Base-by-base conservation (phyloP, 2,329 filamentous ascomycete genomes). In the Colletotrichum tropicale region DNA sequence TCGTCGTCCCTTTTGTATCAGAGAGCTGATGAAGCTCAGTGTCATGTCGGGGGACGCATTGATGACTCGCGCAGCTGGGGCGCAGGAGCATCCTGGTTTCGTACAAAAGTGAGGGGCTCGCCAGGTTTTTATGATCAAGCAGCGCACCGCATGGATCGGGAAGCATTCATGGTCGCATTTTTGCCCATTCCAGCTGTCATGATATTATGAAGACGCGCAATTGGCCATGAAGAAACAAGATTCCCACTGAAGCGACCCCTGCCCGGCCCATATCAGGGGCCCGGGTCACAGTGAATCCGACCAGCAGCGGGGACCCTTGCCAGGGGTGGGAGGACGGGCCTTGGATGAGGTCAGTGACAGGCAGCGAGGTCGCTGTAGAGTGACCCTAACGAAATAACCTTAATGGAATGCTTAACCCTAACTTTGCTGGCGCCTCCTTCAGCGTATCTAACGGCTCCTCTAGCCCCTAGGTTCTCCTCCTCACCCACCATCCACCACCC, bases 351-450 rank as follows among this genome's bases (percentile, higher is more conserved):
- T 72, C 62, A 72, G 69, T 72, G 70, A 62, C 62, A 38, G 28
- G 21, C 38, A 8, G 36, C 6, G 15, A 34, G 38, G 36, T n/a
- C 32, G 43, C 32, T 5, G 36, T 8, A 65, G 24, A 36, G 48
- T 36, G 26, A 71, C 38, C 69, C 69, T 43, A 18, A 64, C 21
- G 28, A 72, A 75, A 67, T 67, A 75, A 75, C 72, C 72, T 75
- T 75, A 75, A 75, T 75, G 72, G 72, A 75, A 75, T 75, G 72
- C 72, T 72, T 72, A 75, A 75, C 38, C 38, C 62, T 56, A 75
- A 75, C 69, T 72, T 64, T 67, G 69, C 36, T 55, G 43, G 43
- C 43, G 1, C 43, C 5, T n/a, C 6, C 8, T 52, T 52, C n/a
- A 52, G 43, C 18, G 18, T 48, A n/a, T 48, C 43, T 13, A 5